Conservation (phyloP, 345 rosid genomes). For the Corymbia maculata region DNA sequence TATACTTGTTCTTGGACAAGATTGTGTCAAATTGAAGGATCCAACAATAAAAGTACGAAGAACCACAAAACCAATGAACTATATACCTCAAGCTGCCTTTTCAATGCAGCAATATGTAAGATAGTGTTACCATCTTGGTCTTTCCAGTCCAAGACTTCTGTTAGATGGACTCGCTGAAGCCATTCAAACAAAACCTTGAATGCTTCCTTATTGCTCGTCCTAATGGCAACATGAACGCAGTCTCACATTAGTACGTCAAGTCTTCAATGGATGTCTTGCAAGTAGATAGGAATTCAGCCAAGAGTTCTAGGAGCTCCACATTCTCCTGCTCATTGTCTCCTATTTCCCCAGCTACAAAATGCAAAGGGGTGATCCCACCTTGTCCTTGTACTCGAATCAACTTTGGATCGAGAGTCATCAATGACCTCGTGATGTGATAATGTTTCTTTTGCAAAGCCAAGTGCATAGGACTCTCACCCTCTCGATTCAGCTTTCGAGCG, state of each 20-base stretch:
- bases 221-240: background rate
- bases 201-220: background rate
- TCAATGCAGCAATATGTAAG: too few species aligned
- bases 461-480: background rate
- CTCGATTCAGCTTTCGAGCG: background rate
- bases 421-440: background rate
- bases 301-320: background rate
- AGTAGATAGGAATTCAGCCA: background rate
- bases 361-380: background rate
- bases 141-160: accelerated
- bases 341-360: background rate
- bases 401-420: background rate
- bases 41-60: too few species aligned
- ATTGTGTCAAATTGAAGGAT: too few species aligned
- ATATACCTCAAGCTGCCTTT: too few species aligned
- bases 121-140: too few species aligned
- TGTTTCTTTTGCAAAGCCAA: background rate
- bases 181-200: background rate
- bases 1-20: too few species aligned
- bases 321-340: background rate
- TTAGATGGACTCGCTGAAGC: background rate
- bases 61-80: too few species aligned
- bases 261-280: background rate
- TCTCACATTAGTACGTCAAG: background rate
- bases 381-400: background rate